A percentile compares a stretch with the other conserved stretches of the same genome.
These are phyloP conservation scores for Pelargonium cotyledonis DNA, from an alignment of 441 rosid species.

Conservation along the genomic window DNA sequence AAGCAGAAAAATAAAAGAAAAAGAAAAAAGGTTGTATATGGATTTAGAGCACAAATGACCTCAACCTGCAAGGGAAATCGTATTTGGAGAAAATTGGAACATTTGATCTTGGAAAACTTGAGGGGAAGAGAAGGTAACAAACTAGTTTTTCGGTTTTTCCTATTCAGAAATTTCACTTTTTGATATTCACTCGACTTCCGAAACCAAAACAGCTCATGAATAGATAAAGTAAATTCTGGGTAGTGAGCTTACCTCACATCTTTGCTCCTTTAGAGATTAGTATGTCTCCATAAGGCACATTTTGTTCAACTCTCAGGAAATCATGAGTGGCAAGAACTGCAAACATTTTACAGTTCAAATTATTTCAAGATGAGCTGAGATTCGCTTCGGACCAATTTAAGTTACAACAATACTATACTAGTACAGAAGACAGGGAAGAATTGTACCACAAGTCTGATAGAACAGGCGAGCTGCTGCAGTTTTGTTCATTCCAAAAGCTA, in stretches of 20 bases:
- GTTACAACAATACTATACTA: not conserved
- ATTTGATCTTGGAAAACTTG: no score
- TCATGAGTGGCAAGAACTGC: constrained; percentile 69
- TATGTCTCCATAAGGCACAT: constrained; percentile 61
- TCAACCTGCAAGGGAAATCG: no score
- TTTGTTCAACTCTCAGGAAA: constrained; percentile 49
- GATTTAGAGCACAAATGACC: no score
- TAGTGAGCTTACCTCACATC: constrained; percentile 31
- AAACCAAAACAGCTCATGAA: not conserved
- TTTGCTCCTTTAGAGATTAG: constrained; percentile 61
- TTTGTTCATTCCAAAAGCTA: constrained; percentile 60
- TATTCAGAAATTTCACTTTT: not conserved
- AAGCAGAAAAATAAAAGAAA: no score
- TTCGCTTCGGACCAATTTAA: not conserved
- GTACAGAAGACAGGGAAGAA: constrained; percentile 4
- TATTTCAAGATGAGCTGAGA: not conserved
- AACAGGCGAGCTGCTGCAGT: constrained; percentile 76
- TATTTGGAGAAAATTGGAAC: no score
- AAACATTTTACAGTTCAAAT: constrained; percentile 7
- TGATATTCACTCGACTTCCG: not conserved
- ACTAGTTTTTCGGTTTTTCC: not conserved
- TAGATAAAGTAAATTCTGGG: constrained; percentile 1
- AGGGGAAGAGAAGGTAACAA: not conserved
- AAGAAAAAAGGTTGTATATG: no score
- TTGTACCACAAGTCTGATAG: constrained; percentile 67